Base-by-base conservation (phyloP, 768 basidiomycete genomes). In the Trametes gibbosa region DNA sequence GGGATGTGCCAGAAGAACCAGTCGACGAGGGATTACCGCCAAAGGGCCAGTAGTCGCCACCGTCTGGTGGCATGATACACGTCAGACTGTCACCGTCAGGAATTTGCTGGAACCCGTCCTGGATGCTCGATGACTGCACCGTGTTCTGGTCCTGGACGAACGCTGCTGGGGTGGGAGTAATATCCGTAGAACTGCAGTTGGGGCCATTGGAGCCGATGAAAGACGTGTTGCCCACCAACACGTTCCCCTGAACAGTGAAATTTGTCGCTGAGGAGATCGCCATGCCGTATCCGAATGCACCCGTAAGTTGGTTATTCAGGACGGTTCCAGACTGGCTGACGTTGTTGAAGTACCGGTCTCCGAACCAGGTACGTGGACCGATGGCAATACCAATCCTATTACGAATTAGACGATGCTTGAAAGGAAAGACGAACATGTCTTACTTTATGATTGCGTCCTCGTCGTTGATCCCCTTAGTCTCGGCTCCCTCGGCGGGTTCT, bases 301-400 rank as follows among this genome's bases (percentile, higher is more conserved):
- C 87, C 12, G 81, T 79, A 21, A 89, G 67, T 29, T 69, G 71
- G 70, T 92, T 91, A 67, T 81, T 73, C 17, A 73, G 65, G 21
- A 90, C 84, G 5, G 75, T 74, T 6, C 80, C 89, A n/a, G 76
- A 76, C 37, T 69, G 74, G 68, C 76, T 81, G 65, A 81, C 77
- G 59, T 85, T 84, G 55, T 80, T 81, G 57, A 77, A 77, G 62
- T 77, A 87, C 51, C 71, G 66, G 62, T 80, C 72, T 2, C 84
- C 86, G 58, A 90, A 90, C 90, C 90, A 92, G 16, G 83, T 84
- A 12, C 81, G 81, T 9, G 90, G 87, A 9, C 90, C 90, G 16
- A 91, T 80, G 27, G 89, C 90, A 48, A 92, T 85, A n/a, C 86
- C 90, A 66, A 92, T 84, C 70, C 89, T 90, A 49, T 17, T 10